These are phyloP conservation scores for Canavalia ensiformis DNA, from an alignment of 306 rosid species.

Conservation along the genomic window DNA sequence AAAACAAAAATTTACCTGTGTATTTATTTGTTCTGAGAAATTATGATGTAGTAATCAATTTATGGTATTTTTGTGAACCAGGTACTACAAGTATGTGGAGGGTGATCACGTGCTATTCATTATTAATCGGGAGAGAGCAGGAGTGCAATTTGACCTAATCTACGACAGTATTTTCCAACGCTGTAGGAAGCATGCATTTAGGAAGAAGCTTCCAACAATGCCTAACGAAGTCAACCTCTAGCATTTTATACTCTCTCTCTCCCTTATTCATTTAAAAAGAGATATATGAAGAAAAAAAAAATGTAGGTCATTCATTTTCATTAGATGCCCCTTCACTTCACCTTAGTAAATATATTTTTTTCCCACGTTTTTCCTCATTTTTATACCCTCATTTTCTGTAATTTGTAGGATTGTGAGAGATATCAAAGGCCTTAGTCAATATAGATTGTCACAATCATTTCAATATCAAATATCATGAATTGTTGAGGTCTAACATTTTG, in stretches of 20 bases:
- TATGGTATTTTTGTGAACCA: conserved; percentile 46
- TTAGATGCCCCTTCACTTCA: conserved; percentile 21
- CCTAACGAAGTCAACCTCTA: conserved; percentile 73
- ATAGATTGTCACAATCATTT: conserved; percentile 34
- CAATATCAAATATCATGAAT: neutral
- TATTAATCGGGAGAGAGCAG: conserved; percentile 93
- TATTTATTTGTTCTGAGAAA: conserved; percentile 9
- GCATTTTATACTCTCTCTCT: conserved; percentile 31
- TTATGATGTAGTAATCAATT: conserved; percentile 20
- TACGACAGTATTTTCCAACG: conserved; percentile 93
- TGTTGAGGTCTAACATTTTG: neutral
- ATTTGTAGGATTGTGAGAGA: conserved; percentile 50
- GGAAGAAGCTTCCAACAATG: conserved; percentile 74
- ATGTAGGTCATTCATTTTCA: conserved; percentile 41
- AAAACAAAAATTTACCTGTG: neutral
- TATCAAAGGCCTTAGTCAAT: conserved; percentile 46
- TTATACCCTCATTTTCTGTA: conserved; percentile 32
- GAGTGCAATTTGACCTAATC: conserved; percentile 88
- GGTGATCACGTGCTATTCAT: conserved; percentile 90
- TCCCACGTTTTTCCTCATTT: neutral
- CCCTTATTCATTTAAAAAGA: conserved; percentile 27
- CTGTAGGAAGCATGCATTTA: conserved; percentile 90
- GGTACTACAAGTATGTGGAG: conserved; percentile 95
- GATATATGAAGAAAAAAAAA: conserved; percentile 12
- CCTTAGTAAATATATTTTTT: conserved; percentile 51